Evolutionary conservation across 2,329 filamentous ascomycete species (phyloP).

Genomic region (Drechslerella stenobrocha): DNA sequence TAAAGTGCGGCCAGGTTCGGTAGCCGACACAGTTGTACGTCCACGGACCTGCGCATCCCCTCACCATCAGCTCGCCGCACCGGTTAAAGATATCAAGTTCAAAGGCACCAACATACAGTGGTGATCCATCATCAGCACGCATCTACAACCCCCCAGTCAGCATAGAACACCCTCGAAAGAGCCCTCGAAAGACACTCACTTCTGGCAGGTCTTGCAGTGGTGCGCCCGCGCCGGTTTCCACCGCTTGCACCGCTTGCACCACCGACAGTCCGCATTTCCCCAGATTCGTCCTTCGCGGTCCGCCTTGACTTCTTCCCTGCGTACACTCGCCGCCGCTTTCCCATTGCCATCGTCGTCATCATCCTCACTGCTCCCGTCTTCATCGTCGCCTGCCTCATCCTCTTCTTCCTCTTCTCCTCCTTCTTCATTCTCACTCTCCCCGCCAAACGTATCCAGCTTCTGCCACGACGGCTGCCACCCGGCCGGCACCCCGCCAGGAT

Average conservation of each 20-base stretch:
- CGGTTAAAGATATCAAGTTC: not conserved
- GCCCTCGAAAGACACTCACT: conserved; percentile 55
- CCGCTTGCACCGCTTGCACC: conserved; percentile 75
- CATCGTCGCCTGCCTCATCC: conserved; percentile 19
- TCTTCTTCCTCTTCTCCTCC: conserved; percentile 22
- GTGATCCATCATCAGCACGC: conserved; percentile 67
- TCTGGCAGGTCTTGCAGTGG: conserved; percentile 75
- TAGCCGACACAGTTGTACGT: conserved; percentile 80
- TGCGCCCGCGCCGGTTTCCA: conserved; percentile 77
- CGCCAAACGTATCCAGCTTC: conserved; percentile 45
- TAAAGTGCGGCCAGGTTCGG: conserved; percentile 78
- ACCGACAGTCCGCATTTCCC: conserved; percentile 57
- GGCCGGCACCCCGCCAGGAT: conserved; percentile 59
- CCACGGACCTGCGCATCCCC: conserved; percentile 63
- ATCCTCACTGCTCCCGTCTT: conserved; percentile 10
- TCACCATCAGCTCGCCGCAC: not conserved
- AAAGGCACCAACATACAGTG: conserved; percentile 62
- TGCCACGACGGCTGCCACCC: conserved; percentile 54
- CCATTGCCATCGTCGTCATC: conserved; percentile 45
- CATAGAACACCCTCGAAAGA: conserved; percentile 31
- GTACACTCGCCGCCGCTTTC: conserved; percentile 52
- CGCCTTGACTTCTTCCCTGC: conserved; percentile 42
- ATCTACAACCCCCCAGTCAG: conserved; percentile 53
- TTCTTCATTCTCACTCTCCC: conserved; percentile 40
- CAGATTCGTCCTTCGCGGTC: conserved; percentile 37